Conservation (phyloP, 2,329 filamentous ascomycete genomes). For the Huntiella omanensis region DNA sequence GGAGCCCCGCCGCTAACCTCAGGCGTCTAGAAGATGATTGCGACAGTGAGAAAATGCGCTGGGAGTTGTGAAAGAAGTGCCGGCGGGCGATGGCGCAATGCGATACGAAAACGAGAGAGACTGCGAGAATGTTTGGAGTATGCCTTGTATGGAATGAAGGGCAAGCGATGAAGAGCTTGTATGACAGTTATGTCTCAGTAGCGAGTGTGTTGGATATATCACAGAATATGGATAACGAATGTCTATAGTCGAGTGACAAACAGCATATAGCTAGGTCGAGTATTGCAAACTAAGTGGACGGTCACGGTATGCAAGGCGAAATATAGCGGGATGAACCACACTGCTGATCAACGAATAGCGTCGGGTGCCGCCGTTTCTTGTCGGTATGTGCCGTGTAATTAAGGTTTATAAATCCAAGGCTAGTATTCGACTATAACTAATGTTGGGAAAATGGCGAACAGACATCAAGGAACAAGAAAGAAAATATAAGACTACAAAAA, state of each 20-base stretch:
- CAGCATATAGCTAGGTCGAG: neutral
- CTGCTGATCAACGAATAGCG: too few species aligned
- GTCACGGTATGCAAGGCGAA: too few species aligned
- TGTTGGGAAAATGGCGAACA: too few species aligned
- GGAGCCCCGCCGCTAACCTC: neutral
- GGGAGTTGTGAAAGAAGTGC: neutral
- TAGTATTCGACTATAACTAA: too few species aligned
- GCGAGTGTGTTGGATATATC: neutral
- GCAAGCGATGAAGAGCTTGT: neutral
- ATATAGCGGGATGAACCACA: too few species aligned
- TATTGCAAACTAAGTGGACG: neutral
- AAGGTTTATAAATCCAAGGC: too few species aligned
- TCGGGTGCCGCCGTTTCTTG: too few species aligned
- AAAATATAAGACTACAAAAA: too few species aligned
- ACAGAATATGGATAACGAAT: neutral
- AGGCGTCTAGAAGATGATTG: neutral
- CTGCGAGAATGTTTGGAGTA: slow-evolving; percentile 12
- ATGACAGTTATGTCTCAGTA: neutral
- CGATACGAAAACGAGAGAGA: slow-evolving; percentile 8
- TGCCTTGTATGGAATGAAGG: neutral
- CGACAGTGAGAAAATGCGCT: neutral
- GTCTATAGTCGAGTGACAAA: neutral
- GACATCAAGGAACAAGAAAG: too few species aligned
- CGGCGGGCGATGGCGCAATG: neutral
- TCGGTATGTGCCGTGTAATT: too few species aligned